phyloP scores from a whole-genome alignment of 306 rosid species.

The Malus fusca region DNA sequence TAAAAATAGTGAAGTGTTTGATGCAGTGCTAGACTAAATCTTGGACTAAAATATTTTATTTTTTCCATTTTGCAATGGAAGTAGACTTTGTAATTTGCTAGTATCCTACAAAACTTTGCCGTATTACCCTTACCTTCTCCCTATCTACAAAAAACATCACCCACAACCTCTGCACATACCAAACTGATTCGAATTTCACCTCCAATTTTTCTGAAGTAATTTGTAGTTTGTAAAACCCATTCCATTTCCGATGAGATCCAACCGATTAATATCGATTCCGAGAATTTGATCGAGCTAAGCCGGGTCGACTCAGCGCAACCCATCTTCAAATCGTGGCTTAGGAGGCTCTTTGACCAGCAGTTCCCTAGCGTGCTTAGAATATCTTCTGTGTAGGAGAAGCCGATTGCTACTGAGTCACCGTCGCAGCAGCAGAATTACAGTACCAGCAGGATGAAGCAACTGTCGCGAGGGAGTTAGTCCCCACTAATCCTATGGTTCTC shows the following conservation, averaged over 20 bases:
- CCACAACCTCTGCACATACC: no score
- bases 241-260: constrained; percentile 92
- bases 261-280: constrained; percentile 63
- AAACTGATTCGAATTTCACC: no score
- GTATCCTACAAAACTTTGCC: no score
- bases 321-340: constrained; percentile 67
- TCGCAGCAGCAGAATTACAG: constrained; percentile 8
- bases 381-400: constrained; percentile 43
- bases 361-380: constrained; percentile 51
- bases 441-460: constrained; percentile 27
- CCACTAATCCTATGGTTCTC: no score
- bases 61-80: no score
- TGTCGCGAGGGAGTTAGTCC: background rate
- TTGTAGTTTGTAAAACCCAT: constrained; percentile 5
- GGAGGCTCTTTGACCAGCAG: constrained; percentile 82
- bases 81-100: no score
- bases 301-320: constrained; percentile 65
- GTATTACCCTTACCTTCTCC: no score
- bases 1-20: no score
- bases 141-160: no score
- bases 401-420: constrained; percentile 24
- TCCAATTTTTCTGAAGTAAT: no score
- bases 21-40: no score
- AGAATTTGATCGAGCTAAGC: constrained; percentile 32
- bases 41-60: no score